phyloP scores from a whole-genome alignment of 1,284 basidiomycete species.

The Boletellus deceptivus region DNA sequence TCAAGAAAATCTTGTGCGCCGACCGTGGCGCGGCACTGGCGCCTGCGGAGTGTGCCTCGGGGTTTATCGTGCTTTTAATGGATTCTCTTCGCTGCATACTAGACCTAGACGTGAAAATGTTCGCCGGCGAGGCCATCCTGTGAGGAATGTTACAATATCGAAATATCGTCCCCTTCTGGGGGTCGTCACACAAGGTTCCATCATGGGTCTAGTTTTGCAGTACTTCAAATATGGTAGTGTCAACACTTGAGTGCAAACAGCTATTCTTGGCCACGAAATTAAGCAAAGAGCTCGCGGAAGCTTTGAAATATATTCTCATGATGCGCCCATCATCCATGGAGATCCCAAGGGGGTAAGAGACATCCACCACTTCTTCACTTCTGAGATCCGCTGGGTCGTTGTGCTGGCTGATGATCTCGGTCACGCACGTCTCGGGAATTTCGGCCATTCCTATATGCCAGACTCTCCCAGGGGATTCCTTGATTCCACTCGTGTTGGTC shows the following conservation, averaged over 20 bases:
- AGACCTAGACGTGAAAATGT: conserved; percentile 15
- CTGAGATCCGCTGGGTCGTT: not conserved
- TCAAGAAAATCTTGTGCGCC: conserved; percentile 19
- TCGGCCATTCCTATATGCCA: conserved; percentile 32
- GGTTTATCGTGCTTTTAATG: conserved; percentile 10
- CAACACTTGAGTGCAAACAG: too few species aligned
- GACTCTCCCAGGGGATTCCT: too few species aligned
- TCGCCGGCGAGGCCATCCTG: conserved; percentile 31
- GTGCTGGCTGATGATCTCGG: conserved; percentile 24
- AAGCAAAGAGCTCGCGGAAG: too few species aligned
- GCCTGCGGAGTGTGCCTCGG: conserved; percentile 14
- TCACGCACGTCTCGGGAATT: conserved; percentile 36
- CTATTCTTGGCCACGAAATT: too few species aligned
- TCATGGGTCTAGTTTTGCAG: conserved; percentile 36
- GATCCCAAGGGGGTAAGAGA: too few species aligned
- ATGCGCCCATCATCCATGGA: too few species aligned
- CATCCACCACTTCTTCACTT: not conserved
- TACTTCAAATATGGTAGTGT: conserved; percentile 39
- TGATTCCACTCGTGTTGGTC: conserved; percentile 27
- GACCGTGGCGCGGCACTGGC: not conserved
- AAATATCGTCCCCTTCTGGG: conserved; percentile 9
- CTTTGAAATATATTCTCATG: too few species aligned
- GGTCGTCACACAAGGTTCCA: conserved; percentile 13
- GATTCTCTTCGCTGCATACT: not conserved
- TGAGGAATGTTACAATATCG: conserved; percentile 25